phyloP scores from a whole-genome alignment of 2,329 filamentous ascomycete genomes.

The Colletotrichum falcatum region DNA sequence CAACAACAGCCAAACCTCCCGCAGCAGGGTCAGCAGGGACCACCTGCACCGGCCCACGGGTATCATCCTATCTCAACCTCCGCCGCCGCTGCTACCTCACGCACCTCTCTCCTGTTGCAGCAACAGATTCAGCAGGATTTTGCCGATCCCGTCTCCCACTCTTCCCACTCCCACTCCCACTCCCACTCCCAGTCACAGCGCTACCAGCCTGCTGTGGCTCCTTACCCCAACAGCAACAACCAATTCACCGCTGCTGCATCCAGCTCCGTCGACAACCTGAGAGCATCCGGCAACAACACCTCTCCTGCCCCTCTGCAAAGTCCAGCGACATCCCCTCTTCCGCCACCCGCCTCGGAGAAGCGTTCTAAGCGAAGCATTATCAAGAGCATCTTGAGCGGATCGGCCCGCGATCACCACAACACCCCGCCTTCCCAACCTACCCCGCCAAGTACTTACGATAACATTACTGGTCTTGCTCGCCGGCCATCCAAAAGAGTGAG shows the following conservation, averaged over 20 bases:
- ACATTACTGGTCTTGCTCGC: slow-evolving; percentile 61
- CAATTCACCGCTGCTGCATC: slow-evolving; percentile 51
- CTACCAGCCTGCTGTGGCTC: slow-evolving; percentile 52
- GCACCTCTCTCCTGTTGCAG: slow-evolving; percentile 46
- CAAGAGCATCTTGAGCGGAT: slow-evolving; percentile 64
- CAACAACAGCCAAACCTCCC: slow-evolving; percentile 48
- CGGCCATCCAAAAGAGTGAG: slow-evolving; percentile 69
- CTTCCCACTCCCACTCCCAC: no score
- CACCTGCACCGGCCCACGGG: slow-evolving; percentile 44
- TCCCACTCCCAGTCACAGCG: slow-evolving; percentile 66
- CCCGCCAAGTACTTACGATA: slow-evolving; percentile 59
- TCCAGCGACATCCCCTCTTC: slow-evolving; percentile 41
- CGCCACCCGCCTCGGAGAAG: slow-evolving; percentile 51
- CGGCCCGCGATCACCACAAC: slow-evolving; percentile 48
- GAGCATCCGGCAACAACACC: slow-evolving; percentile 45
- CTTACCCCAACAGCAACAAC: slow-evolving; percentile 49
- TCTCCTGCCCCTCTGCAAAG: slow-evolving; percentile 19
- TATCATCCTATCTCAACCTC: slow-evolving; percentile 49
- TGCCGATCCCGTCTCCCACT: slow-evolving; percentile 60
- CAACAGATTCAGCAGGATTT: slow-evolving; percentile 55
- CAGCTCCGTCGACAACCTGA: slow-evolving; percentile 58
- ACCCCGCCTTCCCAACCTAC: slow-evolving; percentile 44
- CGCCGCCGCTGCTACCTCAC: slow-evolving; percentile 47
- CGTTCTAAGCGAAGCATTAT: slow-evolving; percentile 66
- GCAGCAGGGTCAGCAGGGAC: slow-evolving; percentile 48